These are phyloP conservation scores for Globisporangium takayamanum DNA, from an alignment of 352 stramenopile species.

Conservation along the genomic window DNA sequence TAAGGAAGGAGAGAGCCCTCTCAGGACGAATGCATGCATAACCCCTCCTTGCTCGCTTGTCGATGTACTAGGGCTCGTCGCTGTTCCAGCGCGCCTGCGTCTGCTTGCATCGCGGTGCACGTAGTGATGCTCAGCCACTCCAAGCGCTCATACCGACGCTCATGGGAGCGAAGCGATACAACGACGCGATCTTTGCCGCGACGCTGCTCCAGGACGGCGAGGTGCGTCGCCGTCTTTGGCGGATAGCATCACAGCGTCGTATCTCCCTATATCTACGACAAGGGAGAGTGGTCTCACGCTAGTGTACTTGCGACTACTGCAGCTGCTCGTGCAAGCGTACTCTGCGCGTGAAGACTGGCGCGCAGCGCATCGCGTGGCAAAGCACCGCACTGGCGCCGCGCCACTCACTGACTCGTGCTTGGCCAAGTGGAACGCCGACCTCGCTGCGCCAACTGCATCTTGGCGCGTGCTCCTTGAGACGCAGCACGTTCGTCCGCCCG, in stretches of 20 bases:
- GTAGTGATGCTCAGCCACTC: slow-evolving; percentile 12
- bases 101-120: slow-evolving; percentile 28
- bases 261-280: no score
- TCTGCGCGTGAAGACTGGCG: slow-evolving; percentile 13
- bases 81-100: slow-evolving; percentile 52
- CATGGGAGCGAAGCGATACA: slow-evolving; percentile 16
- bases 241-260: background rate
- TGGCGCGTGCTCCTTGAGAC: slow-evolving; percentile 11
- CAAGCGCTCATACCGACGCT: slow-evolving; percentile 17
- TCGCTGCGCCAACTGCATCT: slow-evolving; percentile 6
- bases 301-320: background rate
- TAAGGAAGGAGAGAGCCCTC: background rate
- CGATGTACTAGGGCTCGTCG: slow-evolving; percentile 37
- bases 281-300: background rate
- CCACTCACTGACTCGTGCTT: background rate
- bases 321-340: slow-evolving; percentile 13
- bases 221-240: slow-evolving; percentile 1
- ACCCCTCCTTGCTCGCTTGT: no score
- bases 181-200: slow-evolving; percentile 51
- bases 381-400: background rate
- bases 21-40: no score
- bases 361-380: slow-evolving; percentile 3
- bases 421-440: slow-evolving; percentile 11
- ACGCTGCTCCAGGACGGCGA: slow-evolving; percentile 33
- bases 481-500: slow-evolving; percentile 12